Percentiles rank a stretch among this genome's conserved stretches.
Conservation (phyloP, 805 yeast species). For the Maudiozyma barnettii region DNA sequence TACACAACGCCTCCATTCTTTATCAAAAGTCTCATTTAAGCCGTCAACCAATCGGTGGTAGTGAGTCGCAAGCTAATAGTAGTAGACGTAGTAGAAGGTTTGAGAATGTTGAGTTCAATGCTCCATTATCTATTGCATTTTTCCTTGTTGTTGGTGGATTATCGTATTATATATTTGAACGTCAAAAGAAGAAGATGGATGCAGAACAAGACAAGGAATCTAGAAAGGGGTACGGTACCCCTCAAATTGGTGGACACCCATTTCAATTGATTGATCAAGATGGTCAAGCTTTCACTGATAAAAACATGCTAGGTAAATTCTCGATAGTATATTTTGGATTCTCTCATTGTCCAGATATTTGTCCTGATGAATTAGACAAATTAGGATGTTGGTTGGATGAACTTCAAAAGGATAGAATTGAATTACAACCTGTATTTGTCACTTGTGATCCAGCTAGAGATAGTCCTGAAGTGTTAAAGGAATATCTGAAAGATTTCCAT, state of each 20-base stretch:
- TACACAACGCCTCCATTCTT: neutral
- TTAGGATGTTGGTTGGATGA: constrained; percentile 58
- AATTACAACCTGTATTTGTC: constrained; percentile 78
- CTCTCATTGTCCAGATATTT: constrained; percentile 95
- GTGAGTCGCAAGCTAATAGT: constrained; percentile 17
- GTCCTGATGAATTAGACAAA: constrained; percentile 96
- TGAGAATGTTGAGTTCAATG: constrained; percentile 52
- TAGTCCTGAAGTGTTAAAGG: constrained; percentile 72
- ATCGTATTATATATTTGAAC: constrained; percentile 58
- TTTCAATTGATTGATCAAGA: constrained; percentile 64
- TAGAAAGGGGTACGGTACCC: constrained; percentile 84
- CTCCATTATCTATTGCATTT: constrained; percentile 74
- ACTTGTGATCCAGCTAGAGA: constrained; percentile 98
- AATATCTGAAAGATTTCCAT: constrained; percentile 82
- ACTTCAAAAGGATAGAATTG: constrained; percentile 48
- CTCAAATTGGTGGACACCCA: constrained; percentile 91
- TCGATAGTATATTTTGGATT: constrained; percentile 90
- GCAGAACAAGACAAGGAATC: constrained; percentile 73
- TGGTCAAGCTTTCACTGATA: constrained; percentile 65
- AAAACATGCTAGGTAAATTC: constrained; percentile 69
- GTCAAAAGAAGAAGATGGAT: constrained; percentile 67
- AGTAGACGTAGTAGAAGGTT: constrained; percentile 30
- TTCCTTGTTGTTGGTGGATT: constrained; percentile 64
- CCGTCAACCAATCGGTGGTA: constrained; percentile 52
- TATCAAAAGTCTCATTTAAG: neutral